These are phyloP conservation scores for Arthrobotrys entomopaga DNA, from an alignment of 2,329 filamentous ascomycete species.

Conservation along the genomic window DNA sequence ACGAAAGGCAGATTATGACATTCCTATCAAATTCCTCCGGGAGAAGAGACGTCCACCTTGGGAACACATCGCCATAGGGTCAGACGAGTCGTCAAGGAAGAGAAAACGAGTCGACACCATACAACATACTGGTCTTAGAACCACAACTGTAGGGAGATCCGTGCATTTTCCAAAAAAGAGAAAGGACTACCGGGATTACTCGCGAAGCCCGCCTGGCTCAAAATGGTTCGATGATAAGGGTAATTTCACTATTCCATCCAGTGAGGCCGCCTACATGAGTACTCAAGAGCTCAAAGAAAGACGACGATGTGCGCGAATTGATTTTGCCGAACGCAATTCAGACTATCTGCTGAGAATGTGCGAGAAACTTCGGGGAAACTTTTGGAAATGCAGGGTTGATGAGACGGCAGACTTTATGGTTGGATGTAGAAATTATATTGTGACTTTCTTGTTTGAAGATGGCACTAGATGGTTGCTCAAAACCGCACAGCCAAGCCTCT, in stretches of 20 bases:
- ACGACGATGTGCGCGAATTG: constrained; percentile 32
- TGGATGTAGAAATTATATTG: constrained; percentile 49
- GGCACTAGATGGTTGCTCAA: constrained; percentile 48
- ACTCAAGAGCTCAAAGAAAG: constrained; percentile 31
- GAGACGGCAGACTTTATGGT: constrained; percentile 21
- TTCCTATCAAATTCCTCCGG: neutral
- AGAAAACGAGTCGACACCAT: neutral
- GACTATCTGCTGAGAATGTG: constrained; percentile 35
- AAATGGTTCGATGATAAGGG: constrained; percentile 15
- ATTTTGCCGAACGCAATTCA: constrained; percentile 25
- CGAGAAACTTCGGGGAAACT: constrained; percentile 29
- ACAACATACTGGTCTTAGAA: neutral
- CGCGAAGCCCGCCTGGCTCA: constrained; percentile 13
- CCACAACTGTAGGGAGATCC: neutral
- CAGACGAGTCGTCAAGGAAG: neutral
- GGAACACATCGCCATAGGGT: neutral
- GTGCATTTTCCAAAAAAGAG: neutral
- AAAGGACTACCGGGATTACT: constrained; percentile 27
- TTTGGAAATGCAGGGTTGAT: constrained; percentile 38
- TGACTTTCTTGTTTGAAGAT: constrained; percentile 40
- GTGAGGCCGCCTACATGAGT: neutral
- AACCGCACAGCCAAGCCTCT: constrained; percentile 13
- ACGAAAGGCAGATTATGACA: neutral
- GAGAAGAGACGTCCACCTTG: constrained; percentile 12
- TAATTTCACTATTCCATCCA: constrained; percentile 14